Percentiles rank a stretch among this genome's conserved stretches.
Evolutionary conservation across 164 flowering plant genomes (phyloP).

Genomic region (Dillenia turbinata): DNA sequence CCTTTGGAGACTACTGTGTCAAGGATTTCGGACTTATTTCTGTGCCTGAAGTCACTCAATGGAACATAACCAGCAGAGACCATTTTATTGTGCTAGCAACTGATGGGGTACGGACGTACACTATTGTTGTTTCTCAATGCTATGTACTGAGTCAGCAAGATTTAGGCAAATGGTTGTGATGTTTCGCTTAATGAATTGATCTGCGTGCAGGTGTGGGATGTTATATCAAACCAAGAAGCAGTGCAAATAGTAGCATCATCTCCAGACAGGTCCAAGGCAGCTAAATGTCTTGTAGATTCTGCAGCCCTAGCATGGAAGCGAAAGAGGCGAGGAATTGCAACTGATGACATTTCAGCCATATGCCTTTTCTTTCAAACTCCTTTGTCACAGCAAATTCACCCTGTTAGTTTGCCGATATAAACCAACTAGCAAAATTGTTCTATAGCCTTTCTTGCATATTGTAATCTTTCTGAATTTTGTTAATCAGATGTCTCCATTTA

Average conservation of each 20-base stretch:
- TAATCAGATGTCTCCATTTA: too few species aligned
- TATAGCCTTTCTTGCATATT: too few species aligned
- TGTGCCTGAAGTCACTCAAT: conserved; percentile 75
- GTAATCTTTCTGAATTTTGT: too few species aligned
- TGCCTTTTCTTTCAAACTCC: conserved; percentile 78
- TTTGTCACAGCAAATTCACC: conserved; percentile 9
- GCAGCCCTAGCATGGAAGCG: conserved; percentile 75
- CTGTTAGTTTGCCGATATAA: conserved; percentile 1
- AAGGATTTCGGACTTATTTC: conserved; percentile 83
- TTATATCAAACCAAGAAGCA: conserved; percentile 88
- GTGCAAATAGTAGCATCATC: conserved; percentile 69
- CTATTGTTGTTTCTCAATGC: too few species aligned
- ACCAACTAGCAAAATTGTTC: neutral
- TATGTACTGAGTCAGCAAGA: too few species aligned
- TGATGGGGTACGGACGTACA: conserved; percentile 67
- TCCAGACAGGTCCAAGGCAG: conserved; percentile 56
- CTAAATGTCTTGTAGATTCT: conserved; percentile 62
- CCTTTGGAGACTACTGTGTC: conserved; percentile 82
- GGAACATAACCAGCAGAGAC: conserved; percentile 56
- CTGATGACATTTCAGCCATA: conserved; percentile 91
- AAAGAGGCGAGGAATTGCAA: conserved; percentile 59
- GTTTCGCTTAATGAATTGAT: too few species aligned
- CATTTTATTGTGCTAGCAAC: conserved; percentile 77
- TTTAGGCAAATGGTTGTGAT: too few species aligned
- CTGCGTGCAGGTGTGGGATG: conserved; percentile 83